Base-by-base conservation (phyloP, 2,329 filamentous ascomycete genomes). In the Plenodomus biglobosus region DNA sequence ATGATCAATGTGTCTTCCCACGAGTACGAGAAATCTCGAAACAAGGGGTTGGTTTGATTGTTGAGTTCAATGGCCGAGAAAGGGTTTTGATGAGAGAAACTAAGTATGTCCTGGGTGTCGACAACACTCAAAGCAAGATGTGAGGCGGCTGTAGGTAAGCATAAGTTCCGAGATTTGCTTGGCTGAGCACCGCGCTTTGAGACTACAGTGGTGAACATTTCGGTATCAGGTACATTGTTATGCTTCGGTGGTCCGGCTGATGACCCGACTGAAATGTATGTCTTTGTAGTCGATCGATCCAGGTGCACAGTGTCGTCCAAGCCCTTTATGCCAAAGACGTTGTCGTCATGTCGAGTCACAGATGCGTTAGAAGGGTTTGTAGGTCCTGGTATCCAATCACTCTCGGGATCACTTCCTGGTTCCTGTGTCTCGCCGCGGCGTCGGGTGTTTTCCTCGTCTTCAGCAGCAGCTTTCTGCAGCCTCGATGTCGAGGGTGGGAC, bases 371-470 rank as follows among this genome's bases (percentile, higher is more conserved):
- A 47, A 2, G 56, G 42, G 17, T 57, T 57, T 8, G 56, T 49
- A 3, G 65, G 68, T 0, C 65, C 65, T 8, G 69, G 65, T 11
- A 73, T 70, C 65, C 69, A 72, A 42, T 73, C 70, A 24, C 58
- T 66, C 47, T 69, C 68, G 3, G 64, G 59, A 27, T 68, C 66
- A 21, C 64, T 69, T 22, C 66, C 64, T 1, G 45, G 50, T 18
- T 68, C 66, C 4, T 51, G 46, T 2, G 59, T 61, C 7, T 52
- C 52, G 11, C 58, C 61, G 34, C 60, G 44, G 1, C 57, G 46
- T 6, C 55, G 56, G 13, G 53, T 50, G 35, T 69, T 70, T 46
- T 72, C 70, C 40, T 67, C 67, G 22, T 72, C 69, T 20, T 62
- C 61, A 2, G 54, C 48, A 17, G 52, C 51, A 7, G 50, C 21